Evolutionary conservation across 2,329 filamentous ascomycete species (phyloP), one percentile per base, ranked within the genome.

Genomic region (Lachnellula cervina): DNA sequence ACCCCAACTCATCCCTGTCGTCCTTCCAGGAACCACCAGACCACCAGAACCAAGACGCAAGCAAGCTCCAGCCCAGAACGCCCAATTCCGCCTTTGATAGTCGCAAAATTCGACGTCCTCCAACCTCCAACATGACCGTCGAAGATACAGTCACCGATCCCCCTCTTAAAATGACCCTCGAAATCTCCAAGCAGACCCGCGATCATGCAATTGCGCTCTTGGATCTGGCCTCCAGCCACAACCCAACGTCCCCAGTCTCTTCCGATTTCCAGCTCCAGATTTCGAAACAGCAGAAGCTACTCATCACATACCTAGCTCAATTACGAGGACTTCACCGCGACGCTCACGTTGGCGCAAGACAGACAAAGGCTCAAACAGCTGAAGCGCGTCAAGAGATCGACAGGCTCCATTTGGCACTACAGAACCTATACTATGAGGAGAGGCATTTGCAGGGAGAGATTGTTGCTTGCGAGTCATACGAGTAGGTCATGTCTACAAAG

Each of bases 351-450:
- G 80, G 84, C 32, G 89, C 91, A 32, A 85, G 94, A 62, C 84
- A 90, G 64, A 96, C 92, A 14, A 97, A 97, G 71, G 79, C 88
- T 52, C 78, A 84, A 64, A 97, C 94, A 0, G 88, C 90, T 32
- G 90, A 96, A 71, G 89, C 88, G 49, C 84, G 92, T 49, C 89
- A 93, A 66, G 90, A 96, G 73, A 90, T 97, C 61, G 94, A 99
- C 70, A 84, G 87, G 49, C 78, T 99, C 59, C 92, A 97, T 70
- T 79, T 99, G 38, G 89, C 96, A 68, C 79, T 99, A 54, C 93
- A 97, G 73, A 99, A 99, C 68, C 76, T 99, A 7, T 95, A 94
- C 71, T 99, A 99, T 69, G 93, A 99, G 72, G 92, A 97, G 74
- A 80, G 90, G 53, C 91, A 97, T 72, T 76, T 99, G 53, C 84